Percentiles rank a stretch among this genome's conserved stretches.
Conservation (phyloP, 164 flowering plant genomes). For the Chloranthus sessilifolius region DNA sequence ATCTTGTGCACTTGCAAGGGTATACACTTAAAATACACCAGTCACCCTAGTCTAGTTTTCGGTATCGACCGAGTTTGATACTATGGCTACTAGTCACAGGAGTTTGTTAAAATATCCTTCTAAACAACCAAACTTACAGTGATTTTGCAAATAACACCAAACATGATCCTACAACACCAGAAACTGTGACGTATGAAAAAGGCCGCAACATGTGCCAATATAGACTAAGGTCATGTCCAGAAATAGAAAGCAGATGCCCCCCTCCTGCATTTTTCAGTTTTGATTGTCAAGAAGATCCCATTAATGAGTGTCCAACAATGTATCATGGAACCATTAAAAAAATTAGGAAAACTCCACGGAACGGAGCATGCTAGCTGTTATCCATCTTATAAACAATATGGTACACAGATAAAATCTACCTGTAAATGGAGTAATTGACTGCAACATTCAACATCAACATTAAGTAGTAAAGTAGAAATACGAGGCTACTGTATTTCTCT, state of each 20-base stretch:
- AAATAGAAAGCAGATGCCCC: conserved; percentile 60
- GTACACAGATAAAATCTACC: conserved; percentile 32
- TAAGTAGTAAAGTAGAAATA: conserved; percentile 77
- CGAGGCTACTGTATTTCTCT: conserved; percentile 79
- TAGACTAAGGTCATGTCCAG: conserved; percentile 58
- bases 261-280: conserved; percentile 48
- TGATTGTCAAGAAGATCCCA: not conserved
- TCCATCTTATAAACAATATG: too few relatives aligned
- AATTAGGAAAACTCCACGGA: not conserved
- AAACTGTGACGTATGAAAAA: conserved; percentile 90
- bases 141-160: conserved; percentile 96
- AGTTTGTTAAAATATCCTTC: too few relatives aligned
- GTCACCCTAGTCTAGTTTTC: too few relatives aligned
- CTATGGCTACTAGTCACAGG: too few relatives aligned
- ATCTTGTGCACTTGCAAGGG: too few relatives aligned
- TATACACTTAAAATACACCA: too few relatives aligned
- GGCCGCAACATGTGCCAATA: conserved; percentile 91
- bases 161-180: conserved; percentile 95
- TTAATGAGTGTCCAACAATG: conserved; percentile 1
- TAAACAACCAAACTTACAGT: conserved; percentile 47
- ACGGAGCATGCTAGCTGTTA: too few relatives aligned
- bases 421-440: conserved; percentile 60
- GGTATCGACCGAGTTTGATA: too few relatives aligned
- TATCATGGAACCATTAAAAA: not conserved
- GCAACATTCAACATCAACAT: conserved; percentile 59